Conservation (phyloP, 345 rosid genomes). For the Salix caprea region DNA sequence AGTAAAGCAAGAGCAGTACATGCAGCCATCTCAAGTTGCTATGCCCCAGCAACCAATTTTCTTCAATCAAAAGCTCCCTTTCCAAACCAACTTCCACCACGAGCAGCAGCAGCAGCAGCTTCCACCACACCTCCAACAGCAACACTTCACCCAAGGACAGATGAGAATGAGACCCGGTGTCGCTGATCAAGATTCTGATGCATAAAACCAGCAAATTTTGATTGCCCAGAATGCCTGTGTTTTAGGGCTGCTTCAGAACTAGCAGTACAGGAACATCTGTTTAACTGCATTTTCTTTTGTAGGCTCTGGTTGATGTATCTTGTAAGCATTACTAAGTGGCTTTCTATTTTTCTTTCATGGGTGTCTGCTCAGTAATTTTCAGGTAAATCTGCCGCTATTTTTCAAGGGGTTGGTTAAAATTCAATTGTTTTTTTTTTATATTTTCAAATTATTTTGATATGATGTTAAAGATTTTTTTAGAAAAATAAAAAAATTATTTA, state of each 20-base stretch:
- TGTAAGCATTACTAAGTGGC: background rate
- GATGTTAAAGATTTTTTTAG: too few relatives aligned
- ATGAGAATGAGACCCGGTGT: slow-evolving; percentile 14
- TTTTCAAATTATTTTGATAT: too few relatives aligned
- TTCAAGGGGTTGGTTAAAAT: too few relatives aligned
- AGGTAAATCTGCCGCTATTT: background rate
- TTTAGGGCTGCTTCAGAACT: background rate
- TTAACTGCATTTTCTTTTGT: background rate
- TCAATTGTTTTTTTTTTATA: too few relatives aligned
- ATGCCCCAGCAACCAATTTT: slow-evolving; percentile 22
- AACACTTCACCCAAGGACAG: slow-evolving; percentile 23
- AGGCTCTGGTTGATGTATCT: background rate
- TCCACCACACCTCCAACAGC: slow-evolving; percentile 16
- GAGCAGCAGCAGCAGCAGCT: slow-evolving; percentile 11
- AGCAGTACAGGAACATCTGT: background rate
- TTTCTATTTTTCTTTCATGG: background rate
- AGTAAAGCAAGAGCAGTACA: slow-evolving; percentile 25
- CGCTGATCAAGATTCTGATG: background rate
- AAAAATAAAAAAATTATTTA: too few relatives aligned
- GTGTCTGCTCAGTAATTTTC: background rate
- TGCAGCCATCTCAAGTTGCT: slow-evolving; percentile 25
- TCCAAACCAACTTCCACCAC: slow-evolving; percentile 5
- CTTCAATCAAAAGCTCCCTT: slow-evolving; percentile 7
- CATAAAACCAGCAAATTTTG: background rate
- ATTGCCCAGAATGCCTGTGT: background rate